Evolutionary conservation across 495 filamentous ascomycete genomes (phyloP).

Genomic region (Aspergillus ellipticus): DNA sequence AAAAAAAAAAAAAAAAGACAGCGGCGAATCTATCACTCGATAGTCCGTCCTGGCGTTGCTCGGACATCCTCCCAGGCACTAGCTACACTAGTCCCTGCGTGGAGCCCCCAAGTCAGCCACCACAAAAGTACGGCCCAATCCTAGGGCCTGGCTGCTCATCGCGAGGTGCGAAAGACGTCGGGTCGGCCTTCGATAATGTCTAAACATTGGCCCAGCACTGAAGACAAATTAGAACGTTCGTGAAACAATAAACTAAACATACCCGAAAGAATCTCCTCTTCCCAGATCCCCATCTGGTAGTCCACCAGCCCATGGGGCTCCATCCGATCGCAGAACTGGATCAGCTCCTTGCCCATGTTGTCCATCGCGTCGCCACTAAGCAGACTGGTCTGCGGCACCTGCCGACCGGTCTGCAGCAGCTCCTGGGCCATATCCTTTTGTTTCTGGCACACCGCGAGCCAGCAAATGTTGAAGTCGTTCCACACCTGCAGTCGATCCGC

Average conservation of each 20-base stretch:
- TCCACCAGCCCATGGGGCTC: slow-evolving; percentile 90
- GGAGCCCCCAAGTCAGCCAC: slow-evolving; percentile 4
- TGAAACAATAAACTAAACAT: slow-evolving; percentile 30
- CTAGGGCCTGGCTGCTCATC: background rate
- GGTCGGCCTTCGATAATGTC: slow-evolving; percentile 49
- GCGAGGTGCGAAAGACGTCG: slow-evolving; percentile 27
- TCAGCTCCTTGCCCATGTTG: slow-evolving; percentile 75
- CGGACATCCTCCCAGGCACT: slow-evolving; percentile 7
- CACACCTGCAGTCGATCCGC: slow-evolving; percentile 74
- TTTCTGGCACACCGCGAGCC: slow-evolving; percentile 81
- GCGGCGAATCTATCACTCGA: slow-evolving; percentile 16
- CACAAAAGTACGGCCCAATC: slow-evolving; percentile 10
- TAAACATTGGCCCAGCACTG: slow-evolving; percentile 64
- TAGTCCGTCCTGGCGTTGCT: slow-evolving; percentile 13
- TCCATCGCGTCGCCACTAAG: slow-evolving; percentile 67
- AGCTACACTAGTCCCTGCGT: slow-evolving; percentile 25
- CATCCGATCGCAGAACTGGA: slow-evolving; percentile 77
- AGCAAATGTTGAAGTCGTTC: slow-evolving; percentile 93
- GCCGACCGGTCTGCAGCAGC: slow-evolving; percentile 55
- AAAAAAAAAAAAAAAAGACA: slow-evolving; percentile 8
- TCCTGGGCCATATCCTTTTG: slow-evolving; percentile 74
- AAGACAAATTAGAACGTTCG: background rate
- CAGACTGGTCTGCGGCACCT: slow-evolving; percentile 58
- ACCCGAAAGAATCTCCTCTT: slow-evolving; percentile 87
- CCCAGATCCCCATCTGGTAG: slow-evolving; percentile 95